These are phyloP conservation scores for Phialophora tarda DNA, from an alignment of 2,329 filamentous ascomycete genomes.

Conservation along the genomic window DNA sequence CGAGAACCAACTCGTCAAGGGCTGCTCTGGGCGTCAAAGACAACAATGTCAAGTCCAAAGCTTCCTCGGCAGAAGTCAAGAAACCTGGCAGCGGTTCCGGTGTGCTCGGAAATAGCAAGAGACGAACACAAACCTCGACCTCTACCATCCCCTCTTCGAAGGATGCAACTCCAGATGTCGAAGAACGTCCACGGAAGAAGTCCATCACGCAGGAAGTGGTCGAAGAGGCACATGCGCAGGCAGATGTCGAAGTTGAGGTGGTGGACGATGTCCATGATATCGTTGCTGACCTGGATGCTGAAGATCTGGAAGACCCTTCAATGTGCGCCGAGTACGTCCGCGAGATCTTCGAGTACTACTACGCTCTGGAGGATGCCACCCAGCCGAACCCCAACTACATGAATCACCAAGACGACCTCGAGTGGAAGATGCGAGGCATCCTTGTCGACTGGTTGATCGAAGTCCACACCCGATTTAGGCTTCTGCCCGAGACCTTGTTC, in stretches of 20 bases:
- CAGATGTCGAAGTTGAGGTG: constrained; percentile 6
- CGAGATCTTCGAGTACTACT: constrained; percentile 96
- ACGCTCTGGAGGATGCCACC: constrained; percentile 77
- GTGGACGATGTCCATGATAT: constrained; percentile 41
- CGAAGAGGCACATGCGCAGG: constrained; percentile 45
- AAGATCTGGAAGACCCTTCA: constrained; percentile 89
- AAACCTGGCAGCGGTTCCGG: constrained; percentile 74
- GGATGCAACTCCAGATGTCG: constrained; percentile 59
- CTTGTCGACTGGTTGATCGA: constrained; percentile 98
- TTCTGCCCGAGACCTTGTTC: constrained; percentile 95
- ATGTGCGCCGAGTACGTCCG: constrained; percentile 98
- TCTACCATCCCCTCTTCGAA: constrained; percentile 55
- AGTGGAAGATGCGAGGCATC: constrained; percentile 98
- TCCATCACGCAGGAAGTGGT: constrained; percentile 59
- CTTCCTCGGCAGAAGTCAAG: constrained; percentile 66
- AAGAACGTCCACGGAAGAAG: constrained; percentile 73
- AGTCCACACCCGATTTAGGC: constrained; percentile 94
- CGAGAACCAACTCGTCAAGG: constrained; percentile 65
- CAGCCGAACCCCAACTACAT: constrained; percentile 95
- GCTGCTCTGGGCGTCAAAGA: constrained; percentile 71
- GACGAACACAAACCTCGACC: constrained; percentile 61
- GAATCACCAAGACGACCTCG: constrained; percentile 88
- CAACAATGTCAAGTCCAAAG: constrained; percentile 63
- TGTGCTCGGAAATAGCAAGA: constrained; percentile 70
- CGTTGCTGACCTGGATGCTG: constrained; percentile 72